A percentile compares a stretch with the other conserved stretches of the same genome.
Evolutionary conservation across 495 filamentous ascomycete genomes (phyloP).

Genomic region (Neurospora hispaniola): DNA sequence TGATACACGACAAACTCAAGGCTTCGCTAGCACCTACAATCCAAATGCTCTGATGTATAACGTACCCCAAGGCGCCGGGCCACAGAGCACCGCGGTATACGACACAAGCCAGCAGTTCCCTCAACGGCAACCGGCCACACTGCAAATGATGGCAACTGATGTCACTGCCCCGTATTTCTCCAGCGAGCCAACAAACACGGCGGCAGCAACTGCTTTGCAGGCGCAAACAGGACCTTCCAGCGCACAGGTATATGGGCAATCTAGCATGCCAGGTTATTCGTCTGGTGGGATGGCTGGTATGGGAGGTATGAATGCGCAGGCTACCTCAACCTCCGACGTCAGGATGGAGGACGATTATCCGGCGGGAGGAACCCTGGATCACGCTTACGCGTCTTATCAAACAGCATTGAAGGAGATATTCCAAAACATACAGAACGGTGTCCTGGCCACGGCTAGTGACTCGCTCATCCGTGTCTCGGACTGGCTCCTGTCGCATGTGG

Average conservation of each 20-base stretch:
- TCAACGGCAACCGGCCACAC: slow-evolving; percentile 66
- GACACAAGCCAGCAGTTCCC: slow-evolving; percentile 70
- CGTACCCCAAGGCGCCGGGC: slow-evolving; percentile 56
- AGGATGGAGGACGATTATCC: slow-evolving; percentile 34
- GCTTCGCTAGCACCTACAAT: slow-evolving; percentile 38
- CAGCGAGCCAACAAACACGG: slow-evolving; percentile 54
- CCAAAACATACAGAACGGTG: slow-evolving; percentile 60
- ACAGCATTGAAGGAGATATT: slow-evolving; percentile 62
- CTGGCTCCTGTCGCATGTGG: slow-evolving; percentile 75
- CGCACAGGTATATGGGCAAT: slow-evolving; percentile 41
- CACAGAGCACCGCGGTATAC: slow-evolving; percentile 53
- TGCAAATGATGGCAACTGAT: slow-evolving; percentile 65
- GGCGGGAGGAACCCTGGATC: slow-evolving; percentile 34
- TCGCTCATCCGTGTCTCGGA: slow-evolving; percentile 70
- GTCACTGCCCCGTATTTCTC: slow-evolving; percentile 68
- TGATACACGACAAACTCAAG: slow-evolving; percentile 40
- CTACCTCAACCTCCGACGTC: slow-evolving; percentile 28
- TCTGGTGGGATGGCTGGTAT: slow-evolving; percentile 29
- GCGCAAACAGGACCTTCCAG: slow-evolving; percentile 29
- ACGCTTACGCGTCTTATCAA: slow-evolving; percentile 68
- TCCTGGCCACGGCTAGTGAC: slow-evolving; percentile 59
- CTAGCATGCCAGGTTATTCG: slow-evolving; percentile 35
- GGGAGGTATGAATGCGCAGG: slow-evolving; percentile 30
- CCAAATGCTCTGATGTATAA: slow-evolving; percentile 66
- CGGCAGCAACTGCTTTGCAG: slow-evolving; percentile 39